Evolutionary conservation across 1,139 yeast genomes (phyloP).

Genomic region (Geotrichum macrosporum): DNA sequence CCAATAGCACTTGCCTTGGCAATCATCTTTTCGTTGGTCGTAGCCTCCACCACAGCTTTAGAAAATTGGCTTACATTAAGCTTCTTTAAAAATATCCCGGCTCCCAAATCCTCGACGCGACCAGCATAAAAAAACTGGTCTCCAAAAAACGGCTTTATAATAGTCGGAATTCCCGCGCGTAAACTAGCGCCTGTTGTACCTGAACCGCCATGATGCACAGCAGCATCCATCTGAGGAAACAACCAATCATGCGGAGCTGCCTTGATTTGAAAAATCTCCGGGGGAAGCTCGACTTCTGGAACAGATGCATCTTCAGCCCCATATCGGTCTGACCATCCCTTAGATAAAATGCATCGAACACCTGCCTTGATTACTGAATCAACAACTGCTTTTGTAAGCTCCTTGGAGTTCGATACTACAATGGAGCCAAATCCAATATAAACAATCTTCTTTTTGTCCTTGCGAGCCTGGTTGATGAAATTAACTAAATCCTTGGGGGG

Average conservation of each 20-base stretch:
- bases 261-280: constrained; percentile 63
- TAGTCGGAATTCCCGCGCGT: constrained; percentile 81
- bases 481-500: constrained; percentile 59
- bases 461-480: constrained; percentile 62
- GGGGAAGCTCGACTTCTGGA: constrained; percentile 60
- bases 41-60: constrained; percentile 63
- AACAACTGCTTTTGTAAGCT: constrained; percentile 69
- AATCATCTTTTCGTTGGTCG: constrained; percentile 61
- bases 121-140: constrained; percentile 91
- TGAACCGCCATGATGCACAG: constrained; percentile 96
- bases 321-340: constrained; percentile 90
- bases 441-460: constrained; percentile 62
- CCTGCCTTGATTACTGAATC: constrained; percentile 75
- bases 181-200: constrained; percentile 95
- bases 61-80: constrained; percentile 60
- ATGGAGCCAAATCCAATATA: constrained; percentile 96
- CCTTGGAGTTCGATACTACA: constrained; percentile 77
- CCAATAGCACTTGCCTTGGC: constrained; percentile 64
- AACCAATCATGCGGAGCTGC: constrained; percentile 92
- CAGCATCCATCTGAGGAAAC: constrained; percentile 82
- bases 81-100: constrained; percentile 69
- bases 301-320: constrained; percentile 38
- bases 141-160: constrained; percentile 92
- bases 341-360: constrained; percentile 79
- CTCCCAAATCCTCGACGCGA: constrained; percentile 84